phyloP scores from a whole-genome alignment of 306 rosid genomes.

The Dryas alaskensis region DNA sequence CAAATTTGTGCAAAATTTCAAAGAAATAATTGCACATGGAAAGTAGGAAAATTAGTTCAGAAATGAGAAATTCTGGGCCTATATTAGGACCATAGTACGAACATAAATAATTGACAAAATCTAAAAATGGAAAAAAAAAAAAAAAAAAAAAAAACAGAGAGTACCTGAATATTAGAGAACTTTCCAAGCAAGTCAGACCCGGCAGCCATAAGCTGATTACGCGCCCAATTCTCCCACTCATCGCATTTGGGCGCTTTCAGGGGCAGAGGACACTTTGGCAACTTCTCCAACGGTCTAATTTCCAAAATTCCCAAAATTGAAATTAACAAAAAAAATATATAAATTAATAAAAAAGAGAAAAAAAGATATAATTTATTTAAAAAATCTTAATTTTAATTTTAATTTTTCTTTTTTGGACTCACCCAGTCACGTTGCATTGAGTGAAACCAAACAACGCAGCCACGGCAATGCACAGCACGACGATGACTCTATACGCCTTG shows the following conservation, averaged over 20 bases:
- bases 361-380: too few species aligned
- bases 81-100: neutral
- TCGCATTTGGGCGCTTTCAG: constrained; percentile 28
- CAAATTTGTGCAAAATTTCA: neutral
- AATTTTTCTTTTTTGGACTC: constrained; percentile 9
- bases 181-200: constrained; percentile 92
- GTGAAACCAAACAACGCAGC: constrained; percentile 67
- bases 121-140: neutral
- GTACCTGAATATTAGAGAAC: constrained; percentile 82
- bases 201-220: constrained; percentile 78
- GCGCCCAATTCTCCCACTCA: constrained; percentile 83
- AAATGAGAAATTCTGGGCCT: neutral
- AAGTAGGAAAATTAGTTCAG: neutral
- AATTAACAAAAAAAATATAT: neutral
- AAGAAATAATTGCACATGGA: neutral
- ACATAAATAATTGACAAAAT: too few species aligned
- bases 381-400: neutral
- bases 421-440: constrained; percentile 76
- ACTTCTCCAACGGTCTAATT: constrained; percentile 58
- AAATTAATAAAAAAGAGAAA: neutral
- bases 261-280: constrained; percentile 66
- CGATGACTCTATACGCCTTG: constrained; percentile 34
- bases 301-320: constrained; percentile 10
- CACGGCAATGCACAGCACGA: constrained; percentile 60
- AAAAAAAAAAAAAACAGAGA: too few species aligned